Base-by-base conservation (phyloP, 2,329 filamentous ascomycete genomes). In the Venturia pyrina region DNA sequence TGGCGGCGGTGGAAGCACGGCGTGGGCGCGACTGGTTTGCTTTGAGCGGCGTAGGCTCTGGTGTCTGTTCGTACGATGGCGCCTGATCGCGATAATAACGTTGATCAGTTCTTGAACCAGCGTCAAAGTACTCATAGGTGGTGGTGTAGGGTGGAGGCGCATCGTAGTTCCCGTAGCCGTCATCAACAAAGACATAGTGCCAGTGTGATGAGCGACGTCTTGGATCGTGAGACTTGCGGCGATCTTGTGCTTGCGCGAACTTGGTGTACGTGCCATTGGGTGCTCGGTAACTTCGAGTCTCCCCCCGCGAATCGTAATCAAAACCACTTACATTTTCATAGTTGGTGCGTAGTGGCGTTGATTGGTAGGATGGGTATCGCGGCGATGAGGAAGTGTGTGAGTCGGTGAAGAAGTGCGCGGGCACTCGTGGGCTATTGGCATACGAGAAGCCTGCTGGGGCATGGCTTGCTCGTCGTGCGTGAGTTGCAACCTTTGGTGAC, bases 311-410 rank as follows among this genome's bases (percentile, higher is more conserved):
- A 70, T 75, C 74, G 70, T 75, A 74, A 71, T 74, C 76, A 78
- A 79, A 82, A 81, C 80, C 82, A 87, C 85, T 87, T 87, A 87
- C 85, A 87, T 84, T 82, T 78, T 87, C 84, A 75, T 78, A 73
- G 21, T 57, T 57, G 37, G 65, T 74, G 72, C 68, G 73, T 70
- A 57, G 72, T 72, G 57, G 82, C 65, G 62, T 44, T 50, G 65
- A 56, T 57, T 43, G 56, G 34, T 62, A 64, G 32, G 61, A 64
- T 44, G 60, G 48, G 72, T 79, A 81, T 66, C 75, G 74, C 63
- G 78, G 76, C 65, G 75, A 76, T 68, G 77, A 48, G 34, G 65
- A 32, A 21, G 61, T 41, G 68, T 79, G 78, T 63, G 78, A 77
- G 69, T 80, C 72, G 65, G 68, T 69, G 21, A 70, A 71, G 71